A percentile compares a stretch with the other conserved stretches of the same genome.
phyloP scores from a whole-genome alignment of 2,329 filamentous ascomycete species.

The Hymenoscyphus occultus region DNA sequence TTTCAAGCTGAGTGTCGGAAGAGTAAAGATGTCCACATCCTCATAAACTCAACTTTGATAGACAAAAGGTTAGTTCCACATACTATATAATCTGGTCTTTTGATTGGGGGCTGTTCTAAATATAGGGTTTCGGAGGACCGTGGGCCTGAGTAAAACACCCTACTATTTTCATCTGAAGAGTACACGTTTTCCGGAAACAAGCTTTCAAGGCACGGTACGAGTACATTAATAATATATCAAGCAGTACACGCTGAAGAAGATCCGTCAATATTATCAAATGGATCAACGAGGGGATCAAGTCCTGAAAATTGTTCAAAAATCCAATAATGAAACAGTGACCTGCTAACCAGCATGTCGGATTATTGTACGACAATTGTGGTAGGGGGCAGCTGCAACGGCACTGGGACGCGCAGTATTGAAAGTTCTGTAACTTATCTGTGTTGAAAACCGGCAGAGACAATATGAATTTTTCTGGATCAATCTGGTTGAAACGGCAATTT shows the following conservation, averaged over 20 bases:
- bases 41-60: no score
- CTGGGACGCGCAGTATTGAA: neutral
- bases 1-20: no score
- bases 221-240: neutral
- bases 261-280: neutral
- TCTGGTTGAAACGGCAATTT: neutral
- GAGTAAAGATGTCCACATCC: no score
- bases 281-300: neutral
- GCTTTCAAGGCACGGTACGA: no score
- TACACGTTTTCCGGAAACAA: neutral
- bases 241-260: neutral
- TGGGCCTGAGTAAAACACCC: no score
- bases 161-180: no score
- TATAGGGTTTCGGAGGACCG: no score
- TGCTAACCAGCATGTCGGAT: neutral
- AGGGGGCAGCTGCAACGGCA: neutral
- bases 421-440: constrained; percentile 2
- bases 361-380: constrained; percentile 1
- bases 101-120: no score
- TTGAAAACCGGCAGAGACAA: neutral
- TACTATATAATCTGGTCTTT: no score
- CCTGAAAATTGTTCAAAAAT: neutral
- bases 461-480: neutral
- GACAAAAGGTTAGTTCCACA: no score
- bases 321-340: neutral